Evolutionary conservation across 2,329 filamentous ascomycete genomes (phyloP).

Genomic region (Pseudogymnoascus sp.): DNA sequence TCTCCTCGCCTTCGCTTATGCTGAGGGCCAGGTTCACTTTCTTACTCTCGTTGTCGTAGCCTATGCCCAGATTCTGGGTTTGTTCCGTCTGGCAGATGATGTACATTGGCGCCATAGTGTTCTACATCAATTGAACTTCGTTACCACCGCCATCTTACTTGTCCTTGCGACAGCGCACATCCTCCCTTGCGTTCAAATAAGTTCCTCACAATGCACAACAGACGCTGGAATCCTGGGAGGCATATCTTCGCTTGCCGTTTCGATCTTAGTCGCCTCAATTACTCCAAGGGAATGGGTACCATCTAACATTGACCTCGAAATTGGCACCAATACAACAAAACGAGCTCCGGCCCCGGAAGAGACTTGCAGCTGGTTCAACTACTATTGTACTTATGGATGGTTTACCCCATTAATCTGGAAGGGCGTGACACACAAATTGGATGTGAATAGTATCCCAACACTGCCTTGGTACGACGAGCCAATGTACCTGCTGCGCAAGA

Average conservation of each 20-base stretch:
- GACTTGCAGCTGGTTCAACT: slow-evolving; percentile 46
- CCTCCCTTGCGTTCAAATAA: slow-evolving; percentile 38
- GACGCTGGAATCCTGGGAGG: slow-evolving; percentile 29
- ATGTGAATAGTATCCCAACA: no score
- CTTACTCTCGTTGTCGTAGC: no score
- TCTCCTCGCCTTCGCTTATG: no score
- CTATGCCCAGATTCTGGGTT: no score
- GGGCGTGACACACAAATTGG: slow-evolving; percentile 32
- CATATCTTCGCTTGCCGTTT: slow-evolving; percentile 32
- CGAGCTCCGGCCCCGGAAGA: slow-evolving; percentile 43
- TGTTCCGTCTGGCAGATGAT: slow-evolving; percentile 22
- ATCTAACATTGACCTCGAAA: slow-evolving; percentile 32
- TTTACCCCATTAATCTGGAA: slow-evolving; percentile 43
- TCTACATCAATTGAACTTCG: slow-evolving; percentile 44
- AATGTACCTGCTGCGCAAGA: slow-evolving; percentile 22
- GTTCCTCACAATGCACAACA: slow-evolving; percentile 26
- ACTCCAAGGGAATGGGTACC: slow-evolving; percentile 47
- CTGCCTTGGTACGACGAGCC: no score
- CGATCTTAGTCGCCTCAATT: slow-evolving; percentile 10
- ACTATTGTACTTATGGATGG: slow-evolving; percentile 46
- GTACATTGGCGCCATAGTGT: slow-evolving; percentile 39
- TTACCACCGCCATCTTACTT: slow-evolving; percentile 33
- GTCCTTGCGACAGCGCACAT: slow-evolving; percentile 33
- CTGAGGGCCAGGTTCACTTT: no score
- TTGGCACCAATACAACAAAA: slow-evolving; percentile 32